phyloP scores from a whole-genome alignment of 2,329 filamentous ascomycete genomes.

The Pyrenophora tritici-repentis region DNA sequence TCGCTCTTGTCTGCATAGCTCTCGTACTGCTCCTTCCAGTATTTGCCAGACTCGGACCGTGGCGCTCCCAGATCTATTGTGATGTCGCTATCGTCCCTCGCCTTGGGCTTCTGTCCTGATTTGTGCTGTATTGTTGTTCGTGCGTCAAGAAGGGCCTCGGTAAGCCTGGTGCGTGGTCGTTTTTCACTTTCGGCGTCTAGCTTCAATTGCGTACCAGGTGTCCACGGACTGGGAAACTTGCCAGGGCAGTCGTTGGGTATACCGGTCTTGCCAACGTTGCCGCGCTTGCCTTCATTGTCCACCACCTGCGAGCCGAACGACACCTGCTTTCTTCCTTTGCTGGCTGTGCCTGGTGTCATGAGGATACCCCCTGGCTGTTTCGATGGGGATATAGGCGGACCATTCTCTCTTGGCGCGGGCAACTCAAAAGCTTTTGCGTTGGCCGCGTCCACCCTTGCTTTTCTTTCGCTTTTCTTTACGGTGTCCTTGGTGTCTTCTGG shows the following conservation, averaged over 20 bases:
- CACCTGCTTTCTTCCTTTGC: constrained; percentile 63
- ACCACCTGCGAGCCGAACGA: constrained; percentile 63
- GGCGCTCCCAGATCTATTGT: constrained; percentile 75
- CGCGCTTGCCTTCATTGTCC: constrained; percentile 60
- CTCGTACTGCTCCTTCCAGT: constrained; percentile 80
- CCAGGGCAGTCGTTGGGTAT: constrained; percentile 55
- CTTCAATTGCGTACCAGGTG: constrained; percentile 46
- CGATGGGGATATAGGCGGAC: constrained; percentile 53
- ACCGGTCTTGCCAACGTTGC: constrained; percentile 51
- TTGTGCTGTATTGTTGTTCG: constrained; percentile 47
- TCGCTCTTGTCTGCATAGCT: constrained; percentile 74
- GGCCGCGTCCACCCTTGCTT: constrained; percentile 32
- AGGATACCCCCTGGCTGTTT: constrained; percentile 65
- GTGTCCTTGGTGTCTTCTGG: constrained; percentile 50
- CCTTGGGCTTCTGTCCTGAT: constrained; percentile 38
- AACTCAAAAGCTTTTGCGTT: constrained; percentile 28
- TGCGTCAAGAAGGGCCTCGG: constrained; percentile 52
- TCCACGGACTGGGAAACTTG: constrained; percentile 59
- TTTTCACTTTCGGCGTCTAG: constrained; percentile 34
- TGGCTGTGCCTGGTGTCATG: constrained; percentile 65
- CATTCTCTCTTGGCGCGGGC: constrained; percentile 27
- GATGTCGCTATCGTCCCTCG: constrained; percentile 61
- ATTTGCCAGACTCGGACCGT: constrained; percentile 73
- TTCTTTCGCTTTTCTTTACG: constrained; percentile 32
- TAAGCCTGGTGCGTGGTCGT: constrained; percentile 50